Evolutionary conservation across 768 basidiomycete genomes (phyloP).

Genomic region (Lactifluus piperatus): DNA sequence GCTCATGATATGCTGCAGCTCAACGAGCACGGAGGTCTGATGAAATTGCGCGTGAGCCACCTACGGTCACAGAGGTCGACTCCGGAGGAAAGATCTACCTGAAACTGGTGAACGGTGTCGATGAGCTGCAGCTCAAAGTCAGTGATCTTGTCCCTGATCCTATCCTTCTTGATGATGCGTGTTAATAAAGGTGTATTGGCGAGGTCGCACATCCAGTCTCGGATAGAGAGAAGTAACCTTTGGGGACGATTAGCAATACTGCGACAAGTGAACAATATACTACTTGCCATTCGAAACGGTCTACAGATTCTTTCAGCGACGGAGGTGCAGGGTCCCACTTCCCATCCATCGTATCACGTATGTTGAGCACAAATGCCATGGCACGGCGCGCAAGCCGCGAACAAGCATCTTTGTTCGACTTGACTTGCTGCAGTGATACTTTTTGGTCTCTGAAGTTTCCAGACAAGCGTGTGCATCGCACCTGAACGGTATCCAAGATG

Average conservation of each 20-base stretch:
- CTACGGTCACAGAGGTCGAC: no score
- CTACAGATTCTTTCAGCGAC: not conserved
- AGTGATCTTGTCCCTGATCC: not conserved
- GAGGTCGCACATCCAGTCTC: conserved; percentile 7
- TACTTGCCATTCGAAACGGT: conserved; percentile 3
- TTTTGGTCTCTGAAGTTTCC: not conserved
- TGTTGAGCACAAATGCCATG: conserved; percentile 4
- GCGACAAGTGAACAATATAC: not conserved
- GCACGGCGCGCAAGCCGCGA: conserved; percentile 1
- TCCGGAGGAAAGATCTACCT: no score
- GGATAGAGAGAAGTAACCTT: conserved; percentile 7
- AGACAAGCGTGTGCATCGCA: not conserved
- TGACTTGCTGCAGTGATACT: not conserved
- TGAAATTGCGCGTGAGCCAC: no score
- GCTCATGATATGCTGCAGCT: no score
- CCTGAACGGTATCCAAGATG: not conserved
- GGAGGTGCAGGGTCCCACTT: conserved; percentile 2
- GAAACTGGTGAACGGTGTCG: no score
- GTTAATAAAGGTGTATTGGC: not conserved
- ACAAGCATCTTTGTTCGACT: conserved; percentile 4
- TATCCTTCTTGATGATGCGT: not conserved
- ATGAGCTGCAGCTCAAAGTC: no score
- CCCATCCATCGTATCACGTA: no score
- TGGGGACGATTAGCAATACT: not conserved
- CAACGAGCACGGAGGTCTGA: no score